Evolutionary conservation across 2,329 filamentous ascomycete species (phyloP), one percentile per base, ranked within the genome.

Genomic region (Xylaria sp.): DNA sequence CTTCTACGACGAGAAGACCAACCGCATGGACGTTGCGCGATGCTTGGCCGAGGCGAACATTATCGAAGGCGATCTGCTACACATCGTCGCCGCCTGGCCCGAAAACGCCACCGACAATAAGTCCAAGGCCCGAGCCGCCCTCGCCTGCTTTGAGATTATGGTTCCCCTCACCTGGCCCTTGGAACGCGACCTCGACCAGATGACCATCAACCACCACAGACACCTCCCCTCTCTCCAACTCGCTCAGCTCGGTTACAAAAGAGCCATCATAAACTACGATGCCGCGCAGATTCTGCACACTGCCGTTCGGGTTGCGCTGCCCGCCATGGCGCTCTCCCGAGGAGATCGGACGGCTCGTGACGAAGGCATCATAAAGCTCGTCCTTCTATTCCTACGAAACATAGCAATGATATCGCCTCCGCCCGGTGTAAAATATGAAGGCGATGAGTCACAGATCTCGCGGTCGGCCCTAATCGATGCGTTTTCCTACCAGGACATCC

Each of bases 81-180:
- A 95, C 65, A 98, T 99, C 72, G 85, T 99, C 25, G 91, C 93
- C 10, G 84, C 89, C 69, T 97, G 93, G 93, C 88, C 91, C 63
- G 91, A 93, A 72, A 90, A 89, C 71, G 88, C 87, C 3, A 88
- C 88, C 68, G 89, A 92, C 56, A 92, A 91, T 82, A 91, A 89
- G 73, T 88, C 93, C 81, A 93, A 91, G 82, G 88, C 92, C 28
- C 91, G 93, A 77, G 87, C 96, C 71, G 92, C 94, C 2, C 84
- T 98, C 73, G 92, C 94, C 65, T 97, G 94, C 81, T 86, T 97
- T 81, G 95, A 99, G 82, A 84, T 99, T 57, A 87, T 99, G 77
- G 93, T 97, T 1, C 94, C 94, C 4, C 83, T 99, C 76, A 99
- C 96, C 20, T 98, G 95, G 95, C 95, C 96, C 0, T 86, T 97